These are phyloP conservation scores for Chlorella sp. DNA, from an alignment of 139 green algal species.

Conservation along the genomic window DNA sequence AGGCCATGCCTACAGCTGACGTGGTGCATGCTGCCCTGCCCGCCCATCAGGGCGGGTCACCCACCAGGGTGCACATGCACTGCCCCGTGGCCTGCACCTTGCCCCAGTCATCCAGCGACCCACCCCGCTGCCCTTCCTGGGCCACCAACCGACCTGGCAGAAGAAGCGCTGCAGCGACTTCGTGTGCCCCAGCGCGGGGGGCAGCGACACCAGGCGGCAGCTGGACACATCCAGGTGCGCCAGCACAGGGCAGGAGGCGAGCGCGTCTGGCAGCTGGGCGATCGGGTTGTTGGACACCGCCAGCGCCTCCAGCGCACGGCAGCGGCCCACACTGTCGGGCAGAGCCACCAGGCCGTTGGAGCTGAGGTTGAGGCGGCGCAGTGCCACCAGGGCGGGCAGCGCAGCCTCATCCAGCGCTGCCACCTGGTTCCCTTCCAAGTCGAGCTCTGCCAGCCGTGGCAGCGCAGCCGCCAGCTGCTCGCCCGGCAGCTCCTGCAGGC, in stretches of 20 bases:
- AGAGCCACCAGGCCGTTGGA: slow-evolving; percentile 76
- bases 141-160: neutral
- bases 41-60: neutral
- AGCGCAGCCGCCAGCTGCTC: neutral
- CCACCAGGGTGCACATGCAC: neutral
- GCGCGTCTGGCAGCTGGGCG: slow-evolving; percentile 73
- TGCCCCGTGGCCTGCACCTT: neutral
- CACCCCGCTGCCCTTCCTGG: neutral
- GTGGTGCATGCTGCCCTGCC: too few relatives aligned
- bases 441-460: slow-evolving; percentile 56
- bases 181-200: slow-evolving; percentile 26
- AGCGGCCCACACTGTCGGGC: slow-evolving; percentile 63
- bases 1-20: too few relatives aligned
- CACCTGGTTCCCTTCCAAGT: slow-evolving; percentile 86
- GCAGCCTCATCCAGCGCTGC: slow-evolving; percentile 64
- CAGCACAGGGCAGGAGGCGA: slow-evolving; percentile 74
- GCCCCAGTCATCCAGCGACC: too few relatives aligned
- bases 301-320: slow-evolving; percentile 68
- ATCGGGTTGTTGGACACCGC: slow-evolving; percentile 83
- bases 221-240: slow-evolving; percentile 78
- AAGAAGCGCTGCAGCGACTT: slow-evolving; percentile 27
- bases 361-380: slow-evolving; percentile 68
- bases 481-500: neutral
- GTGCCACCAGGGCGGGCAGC: neutral
- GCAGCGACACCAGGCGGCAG: slow-evolving; percentile 74